phyloP scores from a whole-genome alignment of 768 basidiomycete genomes.

The Tricholoma flavovirens region DNA sequence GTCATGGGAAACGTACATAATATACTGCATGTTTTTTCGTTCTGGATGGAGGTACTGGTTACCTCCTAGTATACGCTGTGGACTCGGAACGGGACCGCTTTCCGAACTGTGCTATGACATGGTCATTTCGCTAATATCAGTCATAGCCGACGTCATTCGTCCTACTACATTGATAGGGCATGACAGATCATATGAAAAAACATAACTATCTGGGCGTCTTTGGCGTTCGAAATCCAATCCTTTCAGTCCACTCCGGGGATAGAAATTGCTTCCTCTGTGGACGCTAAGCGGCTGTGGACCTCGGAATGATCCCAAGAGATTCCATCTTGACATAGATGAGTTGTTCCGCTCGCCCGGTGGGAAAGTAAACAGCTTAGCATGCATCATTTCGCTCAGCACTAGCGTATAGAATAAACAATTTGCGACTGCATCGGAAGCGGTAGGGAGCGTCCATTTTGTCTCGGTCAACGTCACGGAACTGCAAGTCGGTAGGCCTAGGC shows the following conservation, averaged over 20 bases:
- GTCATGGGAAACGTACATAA: background rate
- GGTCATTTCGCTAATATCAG: background rate
- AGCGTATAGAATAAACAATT: background rate
- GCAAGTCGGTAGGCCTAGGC: background rate
- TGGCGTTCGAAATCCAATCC: background rate
- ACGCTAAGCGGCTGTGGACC: background rate
- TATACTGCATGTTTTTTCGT: background rate
- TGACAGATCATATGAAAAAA: background rate
- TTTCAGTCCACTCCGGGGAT: background rate
- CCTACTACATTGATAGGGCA: too few relatives aligned
- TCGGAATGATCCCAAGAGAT: background rate
- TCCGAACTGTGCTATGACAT: background rate
- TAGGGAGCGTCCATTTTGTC: background rate
- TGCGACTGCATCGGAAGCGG: conserved; percentile 1
- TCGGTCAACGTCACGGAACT: conserved; percentile 2
- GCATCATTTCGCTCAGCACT: background rate
- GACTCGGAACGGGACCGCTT: background rate
- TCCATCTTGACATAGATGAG: background rate
- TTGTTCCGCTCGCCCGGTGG: background rate
- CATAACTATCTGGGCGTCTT: background rate
- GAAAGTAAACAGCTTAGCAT: background rate
- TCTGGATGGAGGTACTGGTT: background rate
- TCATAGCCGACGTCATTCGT: too few relatives aligned
- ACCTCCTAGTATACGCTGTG: background rate
- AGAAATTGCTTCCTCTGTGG: background rate